Base-by-base conservation (phyloP, 192 early-diverging fungal species). In the Podila clonocystis region DNA sequence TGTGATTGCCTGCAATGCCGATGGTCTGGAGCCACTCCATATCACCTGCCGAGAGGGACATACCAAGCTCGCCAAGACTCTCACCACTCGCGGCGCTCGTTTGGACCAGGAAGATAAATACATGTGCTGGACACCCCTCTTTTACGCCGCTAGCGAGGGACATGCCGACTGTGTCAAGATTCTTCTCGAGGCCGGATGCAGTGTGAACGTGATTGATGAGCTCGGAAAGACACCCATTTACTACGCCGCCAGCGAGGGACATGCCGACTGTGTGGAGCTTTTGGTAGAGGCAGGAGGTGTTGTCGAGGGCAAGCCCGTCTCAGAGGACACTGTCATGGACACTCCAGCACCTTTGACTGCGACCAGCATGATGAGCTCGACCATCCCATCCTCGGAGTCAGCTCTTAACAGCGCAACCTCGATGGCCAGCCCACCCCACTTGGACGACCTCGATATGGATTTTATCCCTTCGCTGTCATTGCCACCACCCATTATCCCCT, bases 401-500 rank as follows among this genome's bases (percentile, higher is more conserved):
- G 28, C 66, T 30, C 38, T 67, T 26, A 64, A 78, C 29, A 50
- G 71, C 0, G 67, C 50, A 22, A 5, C 75, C 19, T 70, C 75
- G 3, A 58, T 70, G 12, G 65, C 62, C 9, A 74, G 65, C 5
- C 78, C 66, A 22, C 63, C 86, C 31, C 74, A 68, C 45, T 72
- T 87, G 74, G 71, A 82, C 12, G 92, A 92, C 45, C 79, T 92
- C 26, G 97, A 98, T 72, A 72, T 99, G 69, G 96, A 97, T 58
- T 91, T 86, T 33, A 93, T 99, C 55, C 98, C 98, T 11, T 95
- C 96, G 12, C 87, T 99, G 9, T 95, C 94, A 9, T 74, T 99
- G 33, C 98, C 98, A 11, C 98, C 98, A 20, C 98, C 98, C 12
- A 96, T 99, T 36, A 96, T 99, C 65, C 98, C 98, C 5, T 95